A percentile compares a stretch with the other conserved stretches of the same genome.
phyloP scores from a whole-genome alignment of 2,329 filamentous ascomycete species.

The Botrytis byssoidea region DNA sequence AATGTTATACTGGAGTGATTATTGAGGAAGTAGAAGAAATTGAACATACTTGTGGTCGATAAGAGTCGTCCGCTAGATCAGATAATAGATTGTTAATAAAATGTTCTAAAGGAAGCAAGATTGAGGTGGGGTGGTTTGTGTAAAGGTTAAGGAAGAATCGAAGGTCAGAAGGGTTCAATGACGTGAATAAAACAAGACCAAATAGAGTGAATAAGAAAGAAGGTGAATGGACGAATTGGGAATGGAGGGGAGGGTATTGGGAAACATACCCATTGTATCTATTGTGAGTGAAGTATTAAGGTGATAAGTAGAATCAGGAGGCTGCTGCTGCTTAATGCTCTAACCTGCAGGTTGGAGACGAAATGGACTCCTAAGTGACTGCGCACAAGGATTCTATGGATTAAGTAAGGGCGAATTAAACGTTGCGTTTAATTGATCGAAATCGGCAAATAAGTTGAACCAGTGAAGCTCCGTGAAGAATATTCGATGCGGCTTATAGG shows the following conservation, averaged over 20 bases:
- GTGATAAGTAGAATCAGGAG: slow-evolving; percentile 22
- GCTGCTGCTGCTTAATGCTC: slow-evolving; percentile 24
- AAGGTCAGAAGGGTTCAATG: slow-evolving; percentile 8
- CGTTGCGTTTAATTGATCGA: slow-evolving; percentile 20
- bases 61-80: slow-evolving; percentile 24
- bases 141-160: slow-evolving; percentile 16
- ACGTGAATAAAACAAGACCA: slow-evolving; percentile 13
- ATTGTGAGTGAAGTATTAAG: slow-evolving; percentile 21
- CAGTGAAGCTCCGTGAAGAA: slow-evolving; percentile 17
- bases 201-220: slow-evolving; percentile 20
- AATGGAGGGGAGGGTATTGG: slow-evolving; percentile 18
- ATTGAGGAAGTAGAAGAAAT: slow-evolving; percentile 4
- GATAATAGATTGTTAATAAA: slow-evolving; percentile 19
- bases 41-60: slow-evolving; percentile 24
- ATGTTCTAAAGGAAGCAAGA: slow-evolving; percentile 2
- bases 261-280: slow-evolving; percentile 24
- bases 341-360: slow-evolving; percentile 22
- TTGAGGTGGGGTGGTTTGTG: slow-evolving; percentile 20
- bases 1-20: not conserved
- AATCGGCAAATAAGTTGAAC: slow-evolving; percentile 18
- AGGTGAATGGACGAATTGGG: slow-evolving; percentile 20
- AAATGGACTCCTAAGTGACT: slow-evolving; percentile 23
- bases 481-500: slow-evolving; percentile 18
- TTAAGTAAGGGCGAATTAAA: slow-evolving; percentile 22
- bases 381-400: slow-evolving; percentile 23